Conservation (phyloP, 1,139 yeast genomes). For the Magnusiomyces clavatus region DNA sequence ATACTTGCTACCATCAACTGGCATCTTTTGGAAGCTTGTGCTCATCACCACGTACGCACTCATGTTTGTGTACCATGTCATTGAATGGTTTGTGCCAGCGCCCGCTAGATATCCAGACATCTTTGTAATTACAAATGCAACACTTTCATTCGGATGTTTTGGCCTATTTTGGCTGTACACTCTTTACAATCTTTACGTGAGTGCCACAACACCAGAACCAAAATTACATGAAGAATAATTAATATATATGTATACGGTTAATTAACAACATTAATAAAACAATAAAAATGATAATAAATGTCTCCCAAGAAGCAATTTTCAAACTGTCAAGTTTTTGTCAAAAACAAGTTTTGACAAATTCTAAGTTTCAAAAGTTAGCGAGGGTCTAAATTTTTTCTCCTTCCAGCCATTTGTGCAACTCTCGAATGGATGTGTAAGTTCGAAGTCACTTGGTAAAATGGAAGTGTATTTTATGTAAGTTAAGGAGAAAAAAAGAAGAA, state of each 20-base stretch:
- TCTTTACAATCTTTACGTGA: slow-evolving; percentile 38
- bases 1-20: slow-evolving; percentile 20
- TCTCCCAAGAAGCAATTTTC: slow-evolving; percentile 9
- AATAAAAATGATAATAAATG: neutral
- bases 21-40: slow-evolving; percentile 47
- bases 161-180: slow-evolving; percentile 72
- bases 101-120: slow-evolving; percentile 59
- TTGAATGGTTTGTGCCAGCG: slow-evolving; percentile 38
- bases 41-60: slow-evolving; percentile 54
- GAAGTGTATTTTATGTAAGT: slow-evolving; percentile 21
- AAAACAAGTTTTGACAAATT: slow-evolving; percentile 11
- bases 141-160: slow-evolving; percentile 71
- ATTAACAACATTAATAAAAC: no score
- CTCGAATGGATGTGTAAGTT: slow-evolving; percentile 19
- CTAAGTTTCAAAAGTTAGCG: slow-evolving; percentile 18
- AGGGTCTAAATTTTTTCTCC: slow-evolving; percentile 25
- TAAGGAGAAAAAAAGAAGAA: slow-evolving; percentile 15
- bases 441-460: slow-evolving; percentile 28
- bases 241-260: no score
- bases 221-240: no score
- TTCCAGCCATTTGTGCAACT: slow-evolving; percentile 31
- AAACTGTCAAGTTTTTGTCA: slow-evolving; percentile 27
- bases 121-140: slow-evolving; percentile 72
- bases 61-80: slow-evolving; percentile 44
- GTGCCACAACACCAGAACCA: neutral